phyloP scores from a whole-genome alignment of 208 protist species.

The Trypanosoma boissoni region DNA sequence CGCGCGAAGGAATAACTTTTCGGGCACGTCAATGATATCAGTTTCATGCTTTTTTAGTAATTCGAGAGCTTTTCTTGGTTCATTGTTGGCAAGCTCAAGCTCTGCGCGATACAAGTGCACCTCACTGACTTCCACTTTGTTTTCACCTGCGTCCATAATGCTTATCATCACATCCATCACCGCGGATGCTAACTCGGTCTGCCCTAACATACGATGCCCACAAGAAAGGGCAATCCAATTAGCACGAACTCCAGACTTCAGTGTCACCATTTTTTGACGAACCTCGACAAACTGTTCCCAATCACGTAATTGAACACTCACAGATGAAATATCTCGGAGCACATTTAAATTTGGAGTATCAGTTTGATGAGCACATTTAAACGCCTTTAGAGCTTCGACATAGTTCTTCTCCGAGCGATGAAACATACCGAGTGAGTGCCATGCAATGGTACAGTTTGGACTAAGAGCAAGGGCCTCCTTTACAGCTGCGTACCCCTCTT shows the following conservation, averaged over 20 bases:
- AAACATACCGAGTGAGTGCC: slow-evolving; percentile 94
- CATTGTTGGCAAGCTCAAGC: slow-evolving; percentile 62
- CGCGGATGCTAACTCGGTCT: slow-evolving; percentile 64
- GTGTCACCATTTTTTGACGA: slow-evolving; percentile 83
- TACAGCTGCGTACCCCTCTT: slow-evolving; percentile 63
- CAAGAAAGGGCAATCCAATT: slow-evolving; percentile 88
- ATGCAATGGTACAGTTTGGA: slow-evolving; percentile 81
- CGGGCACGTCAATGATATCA: slow-evolving; percentile 62
- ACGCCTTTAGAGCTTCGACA: slow-evolving; percentile 90
- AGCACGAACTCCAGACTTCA: slow-evolving; percentile 80
- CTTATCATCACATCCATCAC: slow-evolving; percentile 77
- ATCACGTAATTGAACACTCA: slow-evolving; percentile 93
- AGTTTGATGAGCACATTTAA: slow-evolving; percentile 71
- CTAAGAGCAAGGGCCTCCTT: slow-evolving; percentile 52
- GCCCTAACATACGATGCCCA: slow-evolving; percentile 70
- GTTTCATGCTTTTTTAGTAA: slow-evolving; percentile 74
- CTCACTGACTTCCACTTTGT: slow-evolving; percentile 71
- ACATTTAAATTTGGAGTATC: slow-evolving; percentile 86
- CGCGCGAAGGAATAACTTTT: slow-evolving; percentile 59
- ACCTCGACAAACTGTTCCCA: slow-evolving; percentile 87
- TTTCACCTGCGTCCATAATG: slow-evolving; percentile 78
- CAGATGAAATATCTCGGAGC: slow-evolving; percentile 83
- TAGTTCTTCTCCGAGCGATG: slow-evolving; percentile 91
- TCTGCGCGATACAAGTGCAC: slow-evolving; percentile 69
- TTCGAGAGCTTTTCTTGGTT: slow-evolving; percentile 56